Base-by-base conservation (phyloP, 805 yeast genomes). In the Cyberlindnera americana region DNA sequence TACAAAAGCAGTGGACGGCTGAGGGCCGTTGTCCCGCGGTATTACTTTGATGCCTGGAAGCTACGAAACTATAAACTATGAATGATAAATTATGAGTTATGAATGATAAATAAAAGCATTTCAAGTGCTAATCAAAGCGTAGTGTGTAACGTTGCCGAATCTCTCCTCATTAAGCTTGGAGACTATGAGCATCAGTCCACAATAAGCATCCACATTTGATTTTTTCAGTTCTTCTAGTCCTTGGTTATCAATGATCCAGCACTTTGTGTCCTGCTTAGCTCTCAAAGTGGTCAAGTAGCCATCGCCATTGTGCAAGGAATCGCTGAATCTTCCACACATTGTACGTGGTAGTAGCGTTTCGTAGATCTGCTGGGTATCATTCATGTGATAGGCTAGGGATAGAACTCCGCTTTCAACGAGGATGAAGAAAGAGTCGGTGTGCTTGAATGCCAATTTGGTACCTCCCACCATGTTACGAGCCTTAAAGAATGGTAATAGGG, bases 121-220 rank as follows among this genome's bases (percentile, higher is more conserved):
- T 40, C 30, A 47, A 1, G 79, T 71, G 29, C 85, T 70, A 3
- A 87, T 78, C 36, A 86, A 67, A 18, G 89, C 73, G 56, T 84
- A 86, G 3, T 93, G 87, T 3, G 91, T 74, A 48, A 88, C 66
- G 19, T 85, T 76, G 44, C 80, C 86, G 51, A 83, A 82, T 47
- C 96, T 67, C 52, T 78, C 88, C 41, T 81, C 79, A 25, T 78
- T 69, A 37, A 89, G 62, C 33, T 77, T 73, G 46, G 83, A 65
- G 22, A 81, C 76, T 23, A 88, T 75, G 32, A 69, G 65, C 34
- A 78, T 59, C 29, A 89, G 61, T 55, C 89, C 95, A 29, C 76
- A 72, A 49, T 76, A 83, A 9, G 84, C 57, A 23, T 67, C 73
- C 5, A 61, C 57, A 21, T 86, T 78, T 17, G 73, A 70, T 12